Evolutionary conservation across 495 filamentous ascomycete species (phyloP).

Genomic region (Apodospora peruviana): DNA sequence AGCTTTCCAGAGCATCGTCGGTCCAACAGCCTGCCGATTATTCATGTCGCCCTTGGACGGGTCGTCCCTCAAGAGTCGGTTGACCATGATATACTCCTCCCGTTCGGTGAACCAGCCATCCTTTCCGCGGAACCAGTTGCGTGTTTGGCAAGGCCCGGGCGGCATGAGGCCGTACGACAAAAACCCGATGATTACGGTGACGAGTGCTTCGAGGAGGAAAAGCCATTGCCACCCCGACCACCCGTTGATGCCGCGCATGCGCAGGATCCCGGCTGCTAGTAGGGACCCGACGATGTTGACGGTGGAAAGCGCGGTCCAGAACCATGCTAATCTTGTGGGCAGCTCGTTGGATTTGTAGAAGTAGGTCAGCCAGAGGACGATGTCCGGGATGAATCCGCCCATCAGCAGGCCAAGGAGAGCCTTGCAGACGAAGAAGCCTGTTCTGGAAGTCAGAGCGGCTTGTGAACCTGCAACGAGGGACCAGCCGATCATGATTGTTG

Average conservation of each 20-base stretch:
- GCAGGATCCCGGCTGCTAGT: constrained; percentile 42
- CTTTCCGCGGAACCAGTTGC: constrained; percentile 37
- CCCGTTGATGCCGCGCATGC: constrained; percentile 42
- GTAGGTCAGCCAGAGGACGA: constrained; percentile 40
- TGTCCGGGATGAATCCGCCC: constrained; percentile 56
- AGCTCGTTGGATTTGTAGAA: constrained; percentile 50
- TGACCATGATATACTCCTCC: constrained; percentile 48
- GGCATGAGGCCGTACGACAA: background rate
- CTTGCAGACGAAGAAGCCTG: constrained; percentile 54
- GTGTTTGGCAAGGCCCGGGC: constrained; percentile 38
- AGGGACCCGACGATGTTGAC: constrained; percentile 44
- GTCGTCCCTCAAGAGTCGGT: constrained; percentile 44
- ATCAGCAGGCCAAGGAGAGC: constrained; percentile 64
- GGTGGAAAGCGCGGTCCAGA: constrained; percentile 46
- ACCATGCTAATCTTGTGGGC: constrained; percentile 38
- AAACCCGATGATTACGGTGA: background rate
- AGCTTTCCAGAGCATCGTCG: constrained; percentile 50
- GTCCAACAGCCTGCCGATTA: constrained; percentile 55
- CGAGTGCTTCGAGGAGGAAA: constrained; percentile 37
- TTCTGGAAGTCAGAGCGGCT: constrained; percentile 49
- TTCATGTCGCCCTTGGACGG: constrained; percentile 48
- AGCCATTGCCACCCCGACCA: constrained; percentile 57
- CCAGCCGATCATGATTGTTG: constrained; percentile 70
- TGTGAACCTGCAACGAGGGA: constrained; percentile 65
- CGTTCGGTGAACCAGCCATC: constrained; percentile 43